Evolutionary conservation across 768 basidiomycete genomes (phyloP).

Genomic region (Termitomyces sp.): DNA sequence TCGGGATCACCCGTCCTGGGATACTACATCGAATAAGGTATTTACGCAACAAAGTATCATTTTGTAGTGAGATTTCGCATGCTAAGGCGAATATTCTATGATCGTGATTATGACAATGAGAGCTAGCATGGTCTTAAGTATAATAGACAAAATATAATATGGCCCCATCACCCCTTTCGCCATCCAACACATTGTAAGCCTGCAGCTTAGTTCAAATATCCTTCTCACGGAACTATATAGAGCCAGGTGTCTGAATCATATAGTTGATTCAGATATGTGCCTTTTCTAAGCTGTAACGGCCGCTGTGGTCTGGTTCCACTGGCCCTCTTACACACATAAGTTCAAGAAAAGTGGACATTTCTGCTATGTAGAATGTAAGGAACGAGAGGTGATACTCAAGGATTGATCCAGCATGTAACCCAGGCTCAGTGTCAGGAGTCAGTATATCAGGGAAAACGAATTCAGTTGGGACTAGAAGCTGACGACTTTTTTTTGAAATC

Average conservation of each 20-base stretch:
- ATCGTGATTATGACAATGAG: not conserved
- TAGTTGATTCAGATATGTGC: no score
- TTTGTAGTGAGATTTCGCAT: not conserved
- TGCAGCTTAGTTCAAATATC: no score
- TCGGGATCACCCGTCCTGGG: slow-evolving; percentile 35
- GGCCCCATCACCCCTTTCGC: no score
- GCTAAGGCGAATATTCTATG: not conserved
- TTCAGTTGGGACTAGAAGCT: not conserved
- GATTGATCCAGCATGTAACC: slow-evolving; percentile 12
- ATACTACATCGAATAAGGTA: not conserved
- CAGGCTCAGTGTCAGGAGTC: slow-evolving; percentile 11
- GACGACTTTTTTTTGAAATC: not conserved
- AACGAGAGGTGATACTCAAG: not conserved
- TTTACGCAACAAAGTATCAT: not conserved
- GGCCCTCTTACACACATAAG: no score
- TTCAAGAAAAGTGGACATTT: no score
- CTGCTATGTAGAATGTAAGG: no score
- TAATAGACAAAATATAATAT: no score
- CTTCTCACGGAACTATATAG: no score
- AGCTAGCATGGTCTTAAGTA: not conserved
- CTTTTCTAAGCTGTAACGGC: no score
- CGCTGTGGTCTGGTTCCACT: no score
- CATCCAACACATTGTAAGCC: no score
- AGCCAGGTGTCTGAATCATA: no score
- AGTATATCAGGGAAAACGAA: not conserved